Base-by-base conservation (phyloP, 768 basidiomycete species). In the Omphalotus guepiniiformis region DNA sequence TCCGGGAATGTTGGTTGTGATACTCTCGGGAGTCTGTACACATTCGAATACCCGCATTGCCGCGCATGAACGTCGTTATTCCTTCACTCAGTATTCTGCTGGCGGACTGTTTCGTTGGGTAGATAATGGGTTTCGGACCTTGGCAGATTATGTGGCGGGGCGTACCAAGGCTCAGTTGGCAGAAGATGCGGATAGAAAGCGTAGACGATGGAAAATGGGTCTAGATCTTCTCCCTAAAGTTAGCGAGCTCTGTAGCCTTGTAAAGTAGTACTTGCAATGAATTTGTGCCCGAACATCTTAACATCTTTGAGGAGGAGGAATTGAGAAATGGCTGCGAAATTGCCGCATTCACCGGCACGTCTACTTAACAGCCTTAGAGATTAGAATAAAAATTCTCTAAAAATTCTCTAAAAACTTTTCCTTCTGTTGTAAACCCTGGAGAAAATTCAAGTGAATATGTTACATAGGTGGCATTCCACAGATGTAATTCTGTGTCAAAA, bases 401-500 rank as follows among this genome's bases (percentile, higher is more conserved):
- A 40, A 6, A 12, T 29, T 38, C 8, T 48, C 21, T 12, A n/a
- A 26, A 26, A 38, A n/a, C n/a, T 48, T 38, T 13, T 39, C 37
- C 9, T 48, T 60, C 1, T 58, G 50, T 1, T 58, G 54, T 1
- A 64, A 56, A 18, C 63, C 58, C 3, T 59, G 59, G 1, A 72
- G 54, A 1, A 70, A 50, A 29, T 58, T 55, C 40, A 72, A 71
- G 9, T 72, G 63, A 1, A 54, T 56, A 1, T 64, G 51, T n/a
- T n/a, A n/a, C n/a, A n/a, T n/a, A n/a, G n/a, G n/a, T n/a, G n/a
- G n/a, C n/a, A n/a, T n/a, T n/a, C n/a, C n/a, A n/a, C n/a, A n/a
- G n/a, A n/a, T n/a, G n/a, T n/a, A n/a, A n/a, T n/a, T n/a, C n/a
- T n/a, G n/a, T n/a, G n/a, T n/a, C n/a, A n/a, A n/a, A n/a, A n/a